Conservation (phyloP, 768 basidiomycete species). For the Xerocomus brunneocitrinus region DNA sequence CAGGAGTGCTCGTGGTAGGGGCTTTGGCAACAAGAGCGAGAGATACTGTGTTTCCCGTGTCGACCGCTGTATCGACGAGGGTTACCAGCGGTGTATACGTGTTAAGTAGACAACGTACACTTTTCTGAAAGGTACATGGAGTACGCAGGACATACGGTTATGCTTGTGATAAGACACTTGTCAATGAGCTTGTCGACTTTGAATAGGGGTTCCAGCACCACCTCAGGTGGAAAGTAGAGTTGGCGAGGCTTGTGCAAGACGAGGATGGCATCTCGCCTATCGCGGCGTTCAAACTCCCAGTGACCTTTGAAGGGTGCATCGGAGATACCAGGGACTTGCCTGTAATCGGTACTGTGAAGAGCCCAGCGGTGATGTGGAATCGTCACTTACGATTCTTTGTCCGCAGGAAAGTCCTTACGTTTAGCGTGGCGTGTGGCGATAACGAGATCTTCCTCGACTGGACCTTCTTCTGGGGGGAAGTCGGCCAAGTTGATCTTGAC, state of each 20-base stretch:
- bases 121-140: constrained; percentile 32
- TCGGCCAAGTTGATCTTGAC: constrained; percentile 12
- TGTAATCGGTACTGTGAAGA: not conserved
- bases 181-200: constrained; percentile 22
- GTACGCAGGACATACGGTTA: constrained; percentile 28
- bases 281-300: constrained; percentile 26
- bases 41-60: constrained; percentile 13
- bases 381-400: constrained; percentile 15
- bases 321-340: constrained; percentile 16
- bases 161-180: constrained; percentile 31
- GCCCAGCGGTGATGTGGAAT: not conserved
- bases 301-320: constrained; percentile 28
- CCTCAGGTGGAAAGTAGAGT: constrained; percentile 13
- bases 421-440: constrained; percentile 20
- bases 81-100: not conserved
- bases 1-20: not conserved
- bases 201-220: constrained; percentile 25
- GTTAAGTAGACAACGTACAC: constrained; percentile 1
- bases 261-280: constrained; percentile 29
- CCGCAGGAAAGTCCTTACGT: constrained; percentile 8
- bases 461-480: constrained; percentile 12
- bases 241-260: constrained; percentile 29
- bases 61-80: constrained; percentile 6
- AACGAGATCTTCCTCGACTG: constrained; percentile 21
- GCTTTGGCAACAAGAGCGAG: constrained; percentile 18